Conservation (phyloP, 1,284 basidiomycete species). For the Ustilago sp. region DNA sequence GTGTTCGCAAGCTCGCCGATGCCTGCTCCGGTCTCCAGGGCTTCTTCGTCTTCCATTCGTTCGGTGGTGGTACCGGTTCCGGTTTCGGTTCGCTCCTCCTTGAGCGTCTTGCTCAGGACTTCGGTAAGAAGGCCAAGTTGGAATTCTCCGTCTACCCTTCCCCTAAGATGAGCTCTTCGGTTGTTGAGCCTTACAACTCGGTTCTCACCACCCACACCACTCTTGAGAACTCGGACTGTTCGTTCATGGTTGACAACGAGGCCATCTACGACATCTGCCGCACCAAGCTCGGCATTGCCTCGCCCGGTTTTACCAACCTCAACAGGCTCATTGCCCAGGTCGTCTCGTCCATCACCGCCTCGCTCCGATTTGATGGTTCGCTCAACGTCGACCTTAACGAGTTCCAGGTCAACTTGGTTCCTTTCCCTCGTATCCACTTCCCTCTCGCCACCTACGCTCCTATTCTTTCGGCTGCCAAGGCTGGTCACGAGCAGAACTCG, state of each 20-base stretch:
- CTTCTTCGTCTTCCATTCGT: conserved; percentile 99
- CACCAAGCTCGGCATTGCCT: conserved; percentile 86
- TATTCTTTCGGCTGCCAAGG: conserved; percentile 83
- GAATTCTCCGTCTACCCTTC: conserved; percentile 97
- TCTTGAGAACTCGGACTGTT: conserved; percentile 98
- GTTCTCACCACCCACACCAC: conserved; percentile 99
- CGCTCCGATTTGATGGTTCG: conserved; percentile 96
- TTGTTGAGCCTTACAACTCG: conserved; percentile 99
- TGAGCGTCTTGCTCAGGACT: conserved; percentile 95
- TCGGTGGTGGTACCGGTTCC: conserved; percentile 98
- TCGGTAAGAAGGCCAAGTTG: conserved; percentile 99
- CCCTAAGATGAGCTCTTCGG: conserved; percentile 83
- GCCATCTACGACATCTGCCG: conserved; percentile 99
- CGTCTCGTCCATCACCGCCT: conserved; percentile 96
- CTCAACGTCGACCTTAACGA: conserved; percentile 98
- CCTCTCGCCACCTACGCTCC: conserved; percentile 96
- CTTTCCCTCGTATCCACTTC: conserved; percentile 88
- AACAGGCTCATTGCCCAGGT: conserved; percentile 94
- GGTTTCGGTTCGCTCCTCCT: conserved; percentile 97
- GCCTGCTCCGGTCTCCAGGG: conserved; percentile 98
- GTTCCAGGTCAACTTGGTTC: conserved; percentile 98
- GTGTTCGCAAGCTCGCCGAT: conserved; percentile 93
- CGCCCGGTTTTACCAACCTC: conserved; percentile 92
- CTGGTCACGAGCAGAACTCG: conserved; percentile 95
- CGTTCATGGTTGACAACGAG: conserved; percentile 72